Evolutionary conservation across 2,329 filamentous ascomycete genomes (phyloP), one percentile per base, ranked within the genome.

Genomic region (Fulvia fulva): DNA sequence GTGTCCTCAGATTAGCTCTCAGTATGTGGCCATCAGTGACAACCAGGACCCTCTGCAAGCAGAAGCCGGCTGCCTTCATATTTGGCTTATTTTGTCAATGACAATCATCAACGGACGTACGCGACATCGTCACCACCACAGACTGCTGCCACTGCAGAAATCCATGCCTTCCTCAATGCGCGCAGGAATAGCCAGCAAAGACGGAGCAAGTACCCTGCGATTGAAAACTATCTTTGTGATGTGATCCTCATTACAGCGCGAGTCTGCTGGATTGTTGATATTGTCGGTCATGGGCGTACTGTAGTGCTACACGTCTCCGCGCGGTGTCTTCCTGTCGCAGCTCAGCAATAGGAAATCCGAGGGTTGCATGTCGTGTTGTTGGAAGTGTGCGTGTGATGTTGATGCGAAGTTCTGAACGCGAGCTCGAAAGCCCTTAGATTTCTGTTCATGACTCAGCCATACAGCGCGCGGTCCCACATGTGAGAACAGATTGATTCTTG

Each of bases 151-250:
- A 37, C 55, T 51, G n/a, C 26, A 41, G 37, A 37, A 16, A 6
- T 25, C 19, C 52, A 45, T 56, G 56, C 57, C 60, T 52, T 68
- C 67, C 64, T 69, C 58, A 47, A 63, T 19, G 32, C 56, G 49
- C 53, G 23, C 53, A 52, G 34, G 26, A 23, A 56, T 43, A 53
- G 55, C 56, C 53, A 50, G 57, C 51, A 21, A 60, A 63, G 64
- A 68, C 67, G 68, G 67, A 71, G 69, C 71, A 63, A 70, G 64
- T 64, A 66, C 58, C 64, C 65, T 70, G 63, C 70, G 71, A 71
- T 73, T 73, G 71, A 73, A 73, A 73, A 73, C 71, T 73, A 73
- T 71, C 68, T 46, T 68, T 64, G 53, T 54, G 25, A 59, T 51
- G 43, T 60, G 60, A 59, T 64, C 66, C 62, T 69, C 67, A 69